Base-by-base conservation (phyloP, 2,329 filamentous ascomycete species). In the Ophiosphaerella herpotricha region DNA sequence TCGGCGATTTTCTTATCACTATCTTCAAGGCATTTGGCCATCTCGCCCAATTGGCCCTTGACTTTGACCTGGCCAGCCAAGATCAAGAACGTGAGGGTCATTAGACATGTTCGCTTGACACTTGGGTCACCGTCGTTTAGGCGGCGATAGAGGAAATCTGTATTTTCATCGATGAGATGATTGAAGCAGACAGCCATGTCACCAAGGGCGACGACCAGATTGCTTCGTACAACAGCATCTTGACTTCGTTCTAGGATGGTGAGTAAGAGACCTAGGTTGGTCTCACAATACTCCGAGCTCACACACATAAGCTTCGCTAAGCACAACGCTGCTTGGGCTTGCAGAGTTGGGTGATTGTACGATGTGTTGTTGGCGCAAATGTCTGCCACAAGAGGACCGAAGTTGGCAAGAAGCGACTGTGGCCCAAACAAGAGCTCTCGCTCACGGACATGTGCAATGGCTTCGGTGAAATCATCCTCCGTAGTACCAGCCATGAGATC, bases 161-260 rank as follows among this genome's bases (percentile, higher is more conserved):
- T 99, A 74, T 99, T 97, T 76, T 99, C 95, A 68, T 99, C 95
- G 62, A 99, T 97, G 42, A 99, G 84, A 68, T 99, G 94, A 70
- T 99, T 99, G 82, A 99, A 99, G 82, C 92, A 97, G 18, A 99
- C 94, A 0, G 95, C 95, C 94, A 99, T 99, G 70, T 99, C 94
- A 34, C 94, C 94, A 0, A 99, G 85, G 0, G 94, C 93, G 62
- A 99, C 96, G 14, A 99, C 95, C 8, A 95, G 90, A 69, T 99
- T 99, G 64, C 90, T 96, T 43, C 94, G 87, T 34, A 96, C 93
- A 14, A 92, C 96, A 1, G 95, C 89, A 65, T 97, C 91, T 29
- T 90, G 85, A 2, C 91, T 97, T 26, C 91, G 87, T 76, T 99
- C 94, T 80, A 99, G 92, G 65, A 99, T 97, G 13, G 93, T 97